phyloP scores from a whole-genome alignment of 352 stramenopile genomes.

The Globisporangium abappressorium region DNA sequence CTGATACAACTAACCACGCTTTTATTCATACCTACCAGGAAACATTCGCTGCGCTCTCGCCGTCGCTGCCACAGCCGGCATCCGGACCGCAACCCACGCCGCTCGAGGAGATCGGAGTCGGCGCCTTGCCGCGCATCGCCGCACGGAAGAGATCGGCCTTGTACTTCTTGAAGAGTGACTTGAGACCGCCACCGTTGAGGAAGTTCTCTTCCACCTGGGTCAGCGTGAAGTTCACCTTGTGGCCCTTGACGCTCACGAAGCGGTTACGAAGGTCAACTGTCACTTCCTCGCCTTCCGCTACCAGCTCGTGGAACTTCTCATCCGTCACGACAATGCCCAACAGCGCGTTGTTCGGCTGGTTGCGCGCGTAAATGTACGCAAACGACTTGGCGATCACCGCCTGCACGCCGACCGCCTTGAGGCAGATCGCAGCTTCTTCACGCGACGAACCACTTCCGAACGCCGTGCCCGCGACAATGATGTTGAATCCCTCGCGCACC shows the following conservation, averaged over 20 bases:
- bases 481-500: constrained; percentile 70
- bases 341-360: constrained; percentile 83
- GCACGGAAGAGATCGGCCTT: constrained; percentile 83
- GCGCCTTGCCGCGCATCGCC: constrained; percentile 70
- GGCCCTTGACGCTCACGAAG: constrained; percentile 50
- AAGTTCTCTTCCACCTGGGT: constrained; percentile 82
- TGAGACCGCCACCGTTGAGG: constrained; percentile 69
- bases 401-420: constrained; percentile 77
- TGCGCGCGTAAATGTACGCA: constrained; percentile 83
- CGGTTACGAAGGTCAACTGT: constrained; percentile 72
- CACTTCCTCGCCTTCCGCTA: constrained; percentile 58
- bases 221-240: constrained; percentile 66
- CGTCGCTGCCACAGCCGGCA: constrained; percentile 14
- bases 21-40: constrained; percentile 21
- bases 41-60: constrained; percentile 9
- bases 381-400: constrained; percentile 86
- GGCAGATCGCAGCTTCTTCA: constrained; percentile 75
- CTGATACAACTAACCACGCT: constrained; percentile 1
- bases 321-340: constrained; percentile 80
- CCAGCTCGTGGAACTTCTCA: constrained; percentile 77
- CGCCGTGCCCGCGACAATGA: constrained; percentile 71
- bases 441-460: constrained; percentile 79
- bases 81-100: constrained; percentile 51
- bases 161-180: constrained; percentile 79
- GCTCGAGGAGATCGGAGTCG: constrained; percentile 46